Evolutionary conservation across 2,329 filamentous ascomycete genomes (phyloP).

Genomic region (Diplodia sapinea): DNA sequence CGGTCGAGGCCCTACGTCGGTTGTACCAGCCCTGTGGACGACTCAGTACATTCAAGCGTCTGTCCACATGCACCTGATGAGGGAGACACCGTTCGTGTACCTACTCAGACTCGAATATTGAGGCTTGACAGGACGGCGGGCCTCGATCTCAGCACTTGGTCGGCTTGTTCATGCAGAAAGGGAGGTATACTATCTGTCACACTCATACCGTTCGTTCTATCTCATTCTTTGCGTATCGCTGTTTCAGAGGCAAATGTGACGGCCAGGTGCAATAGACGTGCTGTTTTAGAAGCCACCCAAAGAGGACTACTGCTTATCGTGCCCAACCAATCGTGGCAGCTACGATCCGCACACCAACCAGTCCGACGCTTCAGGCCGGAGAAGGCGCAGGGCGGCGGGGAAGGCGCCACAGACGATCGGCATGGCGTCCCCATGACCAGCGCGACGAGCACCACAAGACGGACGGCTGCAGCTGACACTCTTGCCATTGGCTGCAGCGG

Average conservation of each 20-base stretch:
- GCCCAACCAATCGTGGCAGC: not conserved
- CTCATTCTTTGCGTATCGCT: not conserved
- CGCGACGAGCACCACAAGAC: not conserved
- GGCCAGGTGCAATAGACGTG: not conserved
- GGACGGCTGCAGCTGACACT: slow-evolving; percentile 8
- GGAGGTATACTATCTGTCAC: not conserved
- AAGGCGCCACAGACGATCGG: not conserved
- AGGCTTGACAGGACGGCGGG: no score
- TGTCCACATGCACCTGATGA: not conserved
- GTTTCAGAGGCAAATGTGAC: slow-evolving; percentile 7
- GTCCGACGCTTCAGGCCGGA: not conserved
- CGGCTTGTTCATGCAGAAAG: slow-evolving; percentile 12
- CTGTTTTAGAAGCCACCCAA: not conserved
- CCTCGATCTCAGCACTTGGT: no score
- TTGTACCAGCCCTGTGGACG: slow-evolving; percentile 2
- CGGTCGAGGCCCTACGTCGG: not conserved
- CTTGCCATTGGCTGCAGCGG: not conserved
- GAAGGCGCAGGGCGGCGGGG: slow-evolving; percentile 6
- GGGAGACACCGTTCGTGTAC: not conserved
- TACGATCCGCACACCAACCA: not conserved
- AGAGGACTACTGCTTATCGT: slow-evolving; percentile 2
- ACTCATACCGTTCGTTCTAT: slow-evolving; percentile 6
- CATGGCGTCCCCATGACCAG: slow-evolving; percentile 16
- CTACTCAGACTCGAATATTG: not conserved
- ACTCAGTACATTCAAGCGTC: not conserved